A percentile compares a stretch with the other conserved stretches of the same genome.
Conservation (phyloP, 805 yeast species). For the Cyberlindnera xishuangbannaensis region DNA sequence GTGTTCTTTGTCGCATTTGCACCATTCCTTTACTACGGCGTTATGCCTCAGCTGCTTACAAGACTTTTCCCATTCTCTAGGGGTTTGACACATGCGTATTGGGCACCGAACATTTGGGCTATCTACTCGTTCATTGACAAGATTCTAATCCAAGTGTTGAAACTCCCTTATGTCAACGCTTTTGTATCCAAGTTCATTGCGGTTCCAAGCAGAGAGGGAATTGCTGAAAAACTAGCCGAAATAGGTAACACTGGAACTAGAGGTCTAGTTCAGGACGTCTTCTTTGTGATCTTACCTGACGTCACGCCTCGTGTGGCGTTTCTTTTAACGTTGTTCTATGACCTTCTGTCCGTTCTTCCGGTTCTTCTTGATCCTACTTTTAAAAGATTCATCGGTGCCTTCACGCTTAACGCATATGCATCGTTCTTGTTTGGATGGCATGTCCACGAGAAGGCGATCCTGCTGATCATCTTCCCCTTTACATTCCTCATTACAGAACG, state of each 20-base stretch:
- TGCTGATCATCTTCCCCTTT: slow-evolving; percentile 83
- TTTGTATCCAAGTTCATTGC: slow-evolving; percentile 31
- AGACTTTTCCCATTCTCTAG: slow-evolving; percentile 90
- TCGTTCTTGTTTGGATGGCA: slow-evolving; percentile 97
- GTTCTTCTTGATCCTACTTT: slow-evolving; percentile 64
- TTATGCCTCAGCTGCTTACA: slow-evolving; percentile 54
- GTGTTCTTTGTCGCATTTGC: slow-evolving; percentile 68
- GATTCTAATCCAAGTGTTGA: slow-evolving; percentile 44
- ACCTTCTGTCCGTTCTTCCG: slow-evolving; percentile 70
- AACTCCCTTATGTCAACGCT: slow-evolving; percentile 32
- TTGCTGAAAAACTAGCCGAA: slow-evolving; percentile 27
- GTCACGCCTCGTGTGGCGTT: slow-evolving; percentile 77
- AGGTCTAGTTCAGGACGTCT: slow-evolving; percentile 90
- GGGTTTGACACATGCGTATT: slow-evolving; percentile 95
- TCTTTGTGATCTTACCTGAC: slow-evolving; percentile 73
- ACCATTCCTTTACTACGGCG: slow-evolving; percentile 60
- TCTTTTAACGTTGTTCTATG: slow-evolving; percentile 77
- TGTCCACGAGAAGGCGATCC: slow-evolving; percentile 96
- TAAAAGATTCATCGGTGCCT: slow-evolving; percentile 73
- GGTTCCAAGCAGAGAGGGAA: slow-evolving; percentile 28
- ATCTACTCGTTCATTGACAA: slow-evolving; percentile 81
- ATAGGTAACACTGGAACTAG: slow-evolving; percentile 52
- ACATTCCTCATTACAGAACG: slow-evolving; percentile 69
- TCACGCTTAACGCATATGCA: slow-evolving; percentile 86
- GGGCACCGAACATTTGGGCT: slow-evolving; percentile 99